A percentile compares a stretch with the other conserved stretches of the same genome.
These are phyloP conservation scores for Rhodotorula paludigena DNA, from an alignment of 768 basidiomycete genomes.

Conservation along the genomic window DNA sequence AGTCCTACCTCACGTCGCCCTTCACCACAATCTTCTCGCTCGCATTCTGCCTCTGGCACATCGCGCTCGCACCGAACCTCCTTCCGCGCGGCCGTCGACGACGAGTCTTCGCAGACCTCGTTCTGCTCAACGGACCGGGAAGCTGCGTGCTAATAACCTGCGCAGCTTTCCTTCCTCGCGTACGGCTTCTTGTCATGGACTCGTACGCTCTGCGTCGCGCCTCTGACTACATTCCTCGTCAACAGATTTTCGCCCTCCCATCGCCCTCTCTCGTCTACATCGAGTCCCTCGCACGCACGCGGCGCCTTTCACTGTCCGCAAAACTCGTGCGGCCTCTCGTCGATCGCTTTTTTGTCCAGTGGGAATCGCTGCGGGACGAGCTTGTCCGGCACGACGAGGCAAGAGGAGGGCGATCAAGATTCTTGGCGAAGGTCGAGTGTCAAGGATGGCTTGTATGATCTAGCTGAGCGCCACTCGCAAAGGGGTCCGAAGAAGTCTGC, in stretches of 20 bases:
- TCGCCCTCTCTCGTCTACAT: conserved; percentile 75
- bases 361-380: conserved; percentile 61
- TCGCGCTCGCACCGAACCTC: conserved; percentile 58
- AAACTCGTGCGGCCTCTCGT: conserved; percentile 73
- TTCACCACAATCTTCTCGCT: conserved; percentile 63
- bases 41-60: conserved; percentile 57
- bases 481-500: too few species aligned
- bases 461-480: too few species aligned
- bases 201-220: neutral
- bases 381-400: neutral
- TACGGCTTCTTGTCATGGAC: conserved; percentile 7
- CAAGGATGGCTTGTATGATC: conserved; percentile 36
- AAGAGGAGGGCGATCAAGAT: neutral
- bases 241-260: conserved; percentile 67
- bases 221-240: neutral
- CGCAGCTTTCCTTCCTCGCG: conserved; percentile 52
- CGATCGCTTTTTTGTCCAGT: conserved; percentile 89
- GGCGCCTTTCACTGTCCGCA: conserved; percentile 73
- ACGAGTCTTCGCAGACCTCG: conserved; percentile 60
- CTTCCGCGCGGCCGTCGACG: conserved; percentile 8
- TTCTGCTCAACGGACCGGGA: conserved; percentile 91
- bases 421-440: conserved; percentile 29
- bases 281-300: conserved; percentile 88
- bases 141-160: conserved; percentile 77
- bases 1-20: conserved; percentile 65